Evolutionary conservation across 208 protist genomes (phyloP), one percentile per base, ranked within the genome.

Genomic region (Acanthamoeba sp.): DNA sequence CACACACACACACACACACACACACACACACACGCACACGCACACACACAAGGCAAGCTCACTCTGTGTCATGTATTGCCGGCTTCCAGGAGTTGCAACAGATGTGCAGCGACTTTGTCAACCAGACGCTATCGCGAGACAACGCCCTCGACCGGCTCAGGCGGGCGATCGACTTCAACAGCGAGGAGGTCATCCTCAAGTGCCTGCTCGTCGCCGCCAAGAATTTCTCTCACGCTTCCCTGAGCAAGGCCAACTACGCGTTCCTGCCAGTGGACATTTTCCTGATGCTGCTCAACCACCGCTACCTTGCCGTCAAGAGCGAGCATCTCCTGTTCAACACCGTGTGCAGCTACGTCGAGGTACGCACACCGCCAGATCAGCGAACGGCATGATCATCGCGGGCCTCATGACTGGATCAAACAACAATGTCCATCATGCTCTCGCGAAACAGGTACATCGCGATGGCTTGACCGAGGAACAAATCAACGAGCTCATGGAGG

Each of bases 101-200:
- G 76, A 24, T 84, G 40, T 84, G 40, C 76, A 45, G 34, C 29
- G 34, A 57, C 38, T 55, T 52, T 32, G 42, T 55, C 34, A 27
- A 45, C 76, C 76, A 84, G 76, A 84, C 64, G 34, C 34, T 84
- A 20, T 38, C 34, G 40, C 34, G 76, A 2, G 76, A 84, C 40
- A 84, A 84, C 76, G 76, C 76, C 5, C 76, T 84, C 4, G 7
- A 3, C 20, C 76, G 34, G 10, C 76, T 84, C 12, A 84, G 32
- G 27, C 34, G 42, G 2, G 76, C 76, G 7, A 84, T 84, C 42
- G 76, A 45, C 20, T 84, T 57, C 76, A 45, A 84, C 76, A 34
- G 40, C 42, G 76, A 84, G 40, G 76, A 84, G 16, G 42, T 84
- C 36, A 3, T 55, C 29, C 42, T 27, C 76, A 84, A 84, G 42